Evolutionary conservation across 1,139 yeast genomes (phyloP).

Genomic region (Kodamaea derodonti): DNA sequence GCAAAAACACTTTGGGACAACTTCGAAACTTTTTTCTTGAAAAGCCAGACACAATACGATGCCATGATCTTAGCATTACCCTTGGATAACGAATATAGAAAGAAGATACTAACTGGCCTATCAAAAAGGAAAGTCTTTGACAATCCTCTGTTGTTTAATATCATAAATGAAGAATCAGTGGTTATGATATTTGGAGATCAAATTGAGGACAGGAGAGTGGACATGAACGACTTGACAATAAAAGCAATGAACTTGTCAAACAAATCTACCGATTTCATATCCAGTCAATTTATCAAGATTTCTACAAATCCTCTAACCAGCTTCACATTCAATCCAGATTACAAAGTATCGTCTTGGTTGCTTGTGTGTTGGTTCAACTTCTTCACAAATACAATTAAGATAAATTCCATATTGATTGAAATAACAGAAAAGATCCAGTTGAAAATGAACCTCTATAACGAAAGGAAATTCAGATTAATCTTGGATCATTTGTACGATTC

Average conservation of each 20-base stretch:
- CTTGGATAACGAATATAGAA: neutral
- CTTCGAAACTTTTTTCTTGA: neutral
- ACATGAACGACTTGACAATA: no score
- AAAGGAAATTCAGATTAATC: slow-evolving; percentile 5
- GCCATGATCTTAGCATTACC: neutral
- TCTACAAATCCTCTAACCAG: neutral
- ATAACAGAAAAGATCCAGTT: slow-evolving; percentile 7
- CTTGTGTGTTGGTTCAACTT: slow-evolving; percentile 6
- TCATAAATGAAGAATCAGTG: neutral
- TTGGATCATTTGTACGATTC: slow-evolving; percentile 7
- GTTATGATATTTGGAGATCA: neutral
- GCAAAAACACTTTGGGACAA: neutral
- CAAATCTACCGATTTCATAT: neutral
- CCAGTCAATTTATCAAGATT: neutral
- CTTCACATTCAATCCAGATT: slow-evolving; percentile 1
- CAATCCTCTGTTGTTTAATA: neutral
- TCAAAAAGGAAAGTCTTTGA: neutral
- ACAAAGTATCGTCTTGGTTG: slow-evolving; percentile 2
- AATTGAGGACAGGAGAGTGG: neutral
- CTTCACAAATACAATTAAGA: slow-evolving; percentile 5
- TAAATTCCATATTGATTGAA: slow-evolving; percentile 6
- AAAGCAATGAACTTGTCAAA: slow-evolving; percentile 5
- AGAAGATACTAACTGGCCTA: neutral
- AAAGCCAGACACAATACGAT: neutral
- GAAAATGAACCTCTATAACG: slow-evolving; percentile 6